phyloP scores from a whole-genome alignment of 148 eudicot genomes.

The Camellia sinensis region DNA sequence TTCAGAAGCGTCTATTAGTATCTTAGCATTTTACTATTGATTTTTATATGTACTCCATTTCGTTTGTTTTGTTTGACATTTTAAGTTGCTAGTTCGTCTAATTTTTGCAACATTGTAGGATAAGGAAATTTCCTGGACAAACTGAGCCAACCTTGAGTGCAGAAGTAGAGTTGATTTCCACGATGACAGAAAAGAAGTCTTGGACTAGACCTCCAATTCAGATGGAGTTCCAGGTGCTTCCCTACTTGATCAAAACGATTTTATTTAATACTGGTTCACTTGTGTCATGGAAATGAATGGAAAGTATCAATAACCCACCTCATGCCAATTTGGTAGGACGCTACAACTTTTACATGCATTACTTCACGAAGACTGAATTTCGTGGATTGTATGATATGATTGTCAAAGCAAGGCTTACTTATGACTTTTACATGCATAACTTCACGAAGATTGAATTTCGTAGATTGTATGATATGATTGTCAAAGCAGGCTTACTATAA shows the following conservation, averaged over 20 bases:
- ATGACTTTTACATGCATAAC: too few species aligned
- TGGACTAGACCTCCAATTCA: constrained; percentile 97
- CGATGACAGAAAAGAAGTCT: constrained; percentile 93
- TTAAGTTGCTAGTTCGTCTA: not conserved
- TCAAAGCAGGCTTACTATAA: too few species aligned
- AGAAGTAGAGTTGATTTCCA: constrained; percentile 92
- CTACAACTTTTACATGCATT: too few species aligned
- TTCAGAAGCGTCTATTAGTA: not conserved
- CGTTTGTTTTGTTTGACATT: not conserved
- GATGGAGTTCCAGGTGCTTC: constrained; percentile 95
- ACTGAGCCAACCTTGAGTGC: constrained; percentile 98
- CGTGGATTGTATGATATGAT: not conserved
- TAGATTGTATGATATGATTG: not conserved
- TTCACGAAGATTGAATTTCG: too few species aligned
- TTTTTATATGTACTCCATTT: too few species aligned
- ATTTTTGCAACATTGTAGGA: constrained; percentile 43
- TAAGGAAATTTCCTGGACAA: constrained; percentile 97
- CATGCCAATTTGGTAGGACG: not conserved
- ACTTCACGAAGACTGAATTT: too few species aligned
- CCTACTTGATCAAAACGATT: not conserved
- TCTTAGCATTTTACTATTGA: not conserved
- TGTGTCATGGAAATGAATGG: constrained; percentile 2
- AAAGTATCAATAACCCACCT: not conserved
- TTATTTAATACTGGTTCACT: not conserved
- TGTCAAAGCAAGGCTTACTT: too few species aligned